These are phyloP conservation scores for Penicillium hordei DNA, from an alignment of 2,329 filamentous ascomycete genomes.

Conservation along the genomic window DNA sequence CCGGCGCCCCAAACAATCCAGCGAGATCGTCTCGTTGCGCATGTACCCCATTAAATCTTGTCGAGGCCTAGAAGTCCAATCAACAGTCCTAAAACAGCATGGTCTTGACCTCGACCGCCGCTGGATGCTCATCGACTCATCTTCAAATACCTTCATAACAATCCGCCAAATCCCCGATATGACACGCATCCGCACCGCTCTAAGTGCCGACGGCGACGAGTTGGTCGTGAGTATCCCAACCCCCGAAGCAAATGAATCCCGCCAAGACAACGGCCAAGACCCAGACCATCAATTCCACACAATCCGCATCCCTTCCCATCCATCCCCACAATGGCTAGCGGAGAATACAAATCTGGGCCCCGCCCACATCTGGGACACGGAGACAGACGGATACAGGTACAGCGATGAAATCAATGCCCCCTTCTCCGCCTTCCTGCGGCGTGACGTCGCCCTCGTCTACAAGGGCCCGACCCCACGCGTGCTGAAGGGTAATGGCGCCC, in stretches of 20 bases:
- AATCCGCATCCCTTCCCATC: constrained; percentile 57
- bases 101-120: constrained; percentile 63
- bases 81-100: constrained; percentile 53
- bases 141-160: constrained; percentile 58
- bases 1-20: constrained; percentile 21
- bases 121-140: constrained; percentile 64
- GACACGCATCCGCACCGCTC: constrained; percentile 60
- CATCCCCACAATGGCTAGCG: constrained; percentile 54
- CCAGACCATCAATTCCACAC: constrained; percentile 10
- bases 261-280: neutral
- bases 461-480: constrained; percentile 60
- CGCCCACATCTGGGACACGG: constrained; percentile 59
- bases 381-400: constrained; percentile 60
- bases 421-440: constrained; percentile 58
- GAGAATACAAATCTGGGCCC: constrained; percentile 51
- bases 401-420: constrained; percentile 50
- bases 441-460: constrained; percentile 58
- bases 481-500: constrained; percentile 57
- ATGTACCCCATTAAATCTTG: constrained; percentile 68
- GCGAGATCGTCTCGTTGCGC: constrained; percentile 45
- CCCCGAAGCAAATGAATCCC: constrained; percentile 33
- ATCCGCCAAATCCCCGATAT: constrained; percentile 62
- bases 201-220: constrained; percentile 47
- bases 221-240: constrained; percentile 49
- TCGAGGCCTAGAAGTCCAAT: constrained; percentile 58